These are phyloP conservation scores for Rhododendron griersonianum DNA, from an alignment of 148 eudicot genomes.

Conservation along the genomic window DNA sequence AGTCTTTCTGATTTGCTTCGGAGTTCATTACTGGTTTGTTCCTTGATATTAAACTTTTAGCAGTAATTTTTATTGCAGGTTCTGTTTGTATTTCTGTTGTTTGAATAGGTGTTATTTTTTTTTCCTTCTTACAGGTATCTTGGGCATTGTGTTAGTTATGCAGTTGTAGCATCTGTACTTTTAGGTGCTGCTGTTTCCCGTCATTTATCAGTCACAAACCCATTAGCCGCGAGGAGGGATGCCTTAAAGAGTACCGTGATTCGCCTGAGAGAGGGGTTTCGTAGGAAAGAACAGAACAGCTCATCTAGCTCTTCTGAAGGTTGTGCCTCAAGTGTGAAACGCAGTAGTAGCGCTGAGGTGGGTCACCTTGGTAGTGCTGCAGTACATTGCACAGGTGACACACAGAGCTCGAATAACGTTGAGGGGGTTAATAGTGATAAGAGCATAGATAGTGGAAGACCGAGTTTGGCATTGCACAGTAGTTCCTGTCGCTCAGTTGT, in stretches of 20 bases:
- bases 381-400: slow-evolving; percentile 62
- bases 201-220: slow-evolving; percentile 75
- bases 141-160: slow-evolving; percentile 97
- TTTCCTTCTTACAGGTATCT: slow-evolving; percentile 53
- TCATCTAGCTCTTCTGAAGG: slow-evolving; percentile 96
- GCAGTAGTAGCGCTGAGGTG: slow-evolving; percentile 95
- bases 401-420: slow-evolving; percentile 56
- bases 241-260: slow-evolving; percentile 93
- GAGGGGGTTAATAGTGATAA: slow-evolving; percentile 89
- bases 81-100: not conserved
- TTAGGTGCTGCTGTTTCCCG: slow-evolving; percentile 98
- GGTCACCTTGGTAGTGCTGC: slow-evolving; percentile 76
- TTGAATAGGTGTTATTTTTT: slow-evolving; percentile 7
- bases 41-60: not conserved
- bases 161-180: slow-evolving; percentile 89
- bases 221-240: slow-evolving; percentile 96
- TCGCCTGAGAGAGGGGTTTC: slow-evolving; percentile 93
- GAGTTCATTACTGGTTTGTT: slow-evolving; percentile 92
- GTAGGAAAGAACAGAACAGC: slow-evolving; percentile 81
- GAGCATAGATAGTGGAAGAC: slow-evolving; percentile 96
- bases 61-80: not conserved
- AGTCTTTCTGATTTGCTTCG: slow-evolving; percentile 92
- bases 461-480: slow-evolving; percentile 78
- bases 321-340: slow-evolving; percentile 92
- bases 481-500: slow-evolving; percentile 84